Evolutionary conservation across 805 yeast genomes (phyloP).

Genomic region (Clavispora santaluciae): DNA sequence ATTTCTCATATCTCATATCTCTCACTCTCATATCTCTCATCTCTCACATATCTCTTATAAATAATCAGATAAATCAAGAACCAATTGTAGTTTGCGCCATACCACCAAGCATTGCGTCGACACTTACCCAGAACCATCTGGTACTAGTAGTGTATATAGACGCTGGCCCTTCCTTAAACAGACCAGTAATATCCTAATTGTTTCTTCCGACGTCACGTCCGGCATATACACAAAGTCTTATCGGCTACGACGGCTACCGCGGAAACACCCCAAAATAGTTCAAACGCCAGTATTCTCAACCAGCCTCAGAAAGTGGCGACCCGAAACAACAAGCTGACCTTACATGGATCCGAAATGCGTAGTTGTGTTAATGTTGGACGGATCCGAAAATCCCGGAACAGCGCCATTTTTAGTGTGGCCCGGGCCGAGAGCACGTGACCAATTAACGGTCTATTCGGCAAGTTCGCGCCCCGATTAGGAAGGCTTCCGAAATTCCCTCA

Average conservation of each 20-base stretch:
- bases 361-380: too few relatives aligned
- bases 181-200: neutral
- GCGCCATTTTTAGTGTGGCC: neutral
- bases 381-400: neutral
- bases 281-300: too few relatives aligned
- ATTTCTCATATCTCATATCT: neutral
- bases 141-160: neutral
- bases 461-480: constrained; percentile 13
- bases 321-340: too few relatives aligned
- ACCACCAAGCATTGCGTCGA: too few relatives aligned
- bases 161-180: neutral
- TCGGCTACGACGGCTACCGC: neutral
- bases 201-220: neutral
- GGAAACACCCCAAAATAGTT: neutral
- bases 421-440: constrained; percentile 5
- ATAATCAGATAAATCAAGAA: neutral
- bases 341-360: too few relatives aligned
- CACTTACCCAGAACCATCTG: neutral
- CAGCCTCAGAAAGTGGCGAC: too few relatives aligned
- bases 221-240: neutral
- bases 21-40: neutral
- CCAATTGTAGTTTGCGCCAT: too few relatives aligned
- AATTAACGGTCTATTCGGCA: constrained; percentile 13
- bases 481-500: constrained; percentile 12
- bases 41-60: neutral